These are phyloP conservation scores for Larix kaempferi DNA, from an alignment of 75 land plant species.

Conservation along the genomic window DNA sequence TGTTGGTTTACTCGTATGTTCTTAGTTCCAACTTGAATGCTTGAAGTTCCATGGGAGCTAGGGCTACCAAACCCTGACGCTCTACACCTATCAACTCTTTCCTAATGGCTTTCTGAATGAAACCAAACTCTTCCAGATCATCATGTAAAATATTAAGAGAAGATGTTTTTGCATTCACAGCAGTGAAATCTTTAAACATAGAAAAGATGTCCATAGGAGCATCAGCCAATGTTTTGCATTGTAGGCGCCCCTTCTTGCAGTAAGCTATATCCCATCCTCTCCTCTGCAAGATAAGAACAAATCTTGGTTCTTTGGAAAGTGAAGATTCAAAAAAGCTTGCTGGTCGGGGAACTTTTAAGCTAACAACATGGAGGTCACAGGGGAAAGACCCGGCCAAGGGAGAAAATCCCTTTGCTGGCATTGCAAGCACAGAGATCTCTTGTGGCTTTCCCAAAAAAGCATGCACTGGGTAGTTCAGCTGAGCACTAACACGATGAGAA, in stretches of 20 bases:
- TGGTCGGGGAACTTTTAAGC: slow-evolving; percentile 72
- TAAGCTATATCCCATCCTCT: slow-evolving; percentile 77
- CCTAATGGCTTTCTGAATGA: slow-evolving; percentile 23
- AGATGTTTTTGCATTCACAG: slow-evolving; percentile 43
- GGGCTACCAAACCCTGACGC: slow-evolving; percentile 47
- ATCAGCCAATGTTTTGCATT: slow-evolving; percentile 50
- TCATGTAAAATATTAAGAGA: slow-evolving; percentile 85
- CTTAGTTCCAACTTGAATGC: slow-evolving; percentile 77
- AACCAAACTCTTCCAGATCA: slow-evolving; percentile 51
- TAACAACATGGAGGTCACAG: slow-evolving; percentile 90
- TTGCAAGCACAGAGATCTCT: slow-evolving; percentile 21
- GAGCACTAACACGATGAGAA: slow-evolving; percentile 74
- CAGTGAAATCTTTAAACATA: slow-evolving; percentile 62
- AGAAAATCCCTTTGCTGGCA: slow-evolving; percentile 29
- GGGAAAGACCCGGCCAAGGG: slow-evolving; percentile 72
- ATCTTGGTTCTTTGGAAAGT: slow-evolving; percentile 28
- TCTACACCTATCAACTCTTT: slow-evolving; percentile 45
- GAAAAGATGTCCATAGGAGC: slow-evolving; percentile 44
- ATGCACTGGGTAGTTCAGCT: slow-evolving; percentile 88
- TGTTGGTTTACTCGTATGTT: slow-evolving; percentile 13
- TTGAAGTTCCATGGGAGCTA: slow-evolving; percentile 92
- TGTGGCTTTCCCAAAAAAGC: slow-evolving; percentile 61
- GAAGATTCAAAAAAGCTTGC: slow-evolving; percentile 23
- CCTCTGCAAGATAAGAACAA: slow-evolving; percentile 74
- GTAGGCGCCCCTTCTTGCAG: slow-evolving; percentile 39